phyloP scores from a whole-genome alignment of 768 basidiomycete species.

The Boletellus sp. region DNA sequence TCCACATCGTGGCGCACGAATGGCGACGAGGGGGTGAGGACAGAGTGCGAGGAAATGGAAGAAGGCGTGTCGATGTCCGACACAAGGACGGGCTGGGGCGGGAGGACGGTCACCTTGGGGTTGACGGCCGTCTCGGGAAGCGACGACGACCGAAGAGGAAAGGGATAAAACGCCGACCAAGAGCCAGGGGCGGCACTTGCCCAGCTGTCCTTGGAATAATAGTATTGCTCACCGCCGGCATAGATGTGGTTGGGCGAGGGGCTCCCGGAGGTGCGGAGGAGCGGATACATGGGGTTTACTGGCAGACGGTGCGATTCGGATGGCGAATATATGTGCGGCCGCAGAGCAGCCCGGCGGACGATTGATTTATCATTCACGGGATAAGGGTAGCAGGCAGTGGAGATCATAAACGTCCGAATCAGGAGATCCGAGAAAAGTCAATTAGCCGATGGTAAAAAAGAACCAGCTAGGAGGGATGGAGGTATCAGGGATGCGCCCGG shows the following conservation, averaged over 20 bases:
- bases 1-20: conserved; percentile 19
- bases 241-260: conserved; percentile 22
- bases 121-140: conserved; percentile 20
- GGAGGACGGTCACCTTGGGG: conserved; percentile 28
- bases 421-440: conserved; percentile 14
- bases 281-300: conserved; percentile 29
- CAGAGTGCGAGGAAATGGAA: conserved; percentile 30
- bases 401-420: conserved; percentile 31
- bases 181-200: conserved; percentile 8
- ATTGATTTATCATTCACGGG: conserved; percentile 23
- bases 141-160: conserved; percentile 12
- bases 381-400: conserved; percentile 29
- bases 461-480: conserved; percentile 15
- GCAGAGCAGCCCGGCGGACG: conserved; percentile 16
- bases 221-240: conserved; percentile 21
- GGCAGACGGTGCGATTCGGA: conserved; percentile 21
- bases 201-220: conserved; percentile 21
- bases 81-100: conserved; percentile 17
- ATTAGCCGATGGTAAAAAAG: conserved; percentile 17
- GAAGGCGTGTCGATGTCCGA: conserved; percentile 32
- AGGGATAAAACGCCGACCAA: conserved; percentile 21
- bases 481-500: conserved; percentile 28
- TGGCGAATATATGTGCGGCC: conserved; percentile 32
- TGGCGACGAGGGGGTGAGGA: conserved; percentile 30
- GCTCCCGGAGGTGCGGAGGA: conserved; percentile 15